Conservation (phyloP, 2,329 filamentous ascomycete genomes). For the Dichotomopilus funicola region DNA sequence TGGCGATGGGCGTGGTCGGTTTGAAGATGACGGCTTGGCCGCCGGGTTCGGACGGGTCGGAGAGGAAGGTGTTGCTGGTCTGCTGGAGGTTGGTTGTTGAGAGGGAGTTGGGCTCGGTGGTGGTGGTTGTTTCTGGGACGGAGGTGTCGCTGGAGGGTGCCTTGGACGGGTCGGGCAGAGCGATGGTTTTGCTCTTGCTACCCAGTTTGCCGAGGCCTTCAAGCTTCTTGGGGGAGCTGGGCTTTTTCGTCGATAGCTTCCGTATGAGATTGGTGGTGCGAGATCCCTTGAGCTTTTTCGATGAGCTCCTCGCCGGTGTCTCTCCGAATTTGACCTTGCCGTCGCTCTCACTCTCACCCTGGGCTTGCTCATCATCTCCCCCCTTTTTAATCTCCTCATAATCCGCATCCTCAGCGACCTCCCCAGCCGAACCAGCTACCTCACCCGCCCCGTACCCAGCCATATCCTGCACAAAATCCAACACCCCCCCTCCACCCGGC, state of each 20-base stretch:
- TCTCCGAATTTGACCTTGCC: constrained; percentile 19
- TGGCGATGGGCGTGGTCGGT: constrained; percentile 58
- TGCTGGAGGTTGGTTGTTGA: constrained; percentile 14
- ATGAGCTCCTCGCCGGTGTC: constrained; percentile 21
- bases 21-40: constrained; percentile 73
- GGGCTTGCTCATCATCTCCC: background rate
- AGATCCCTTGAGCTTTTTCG: constrained; percentile 18
- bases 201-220: constrained; percentile 12
- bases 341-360: constrained; percentile 4
- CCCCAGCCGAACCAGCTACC: constrained; percentile 15
- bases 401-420: constrained; percentile 30
- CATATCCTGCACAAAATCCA: constrained; percentile 50
- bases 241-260: constrained; percentile 21
- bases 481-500: constrained; percentile 42
- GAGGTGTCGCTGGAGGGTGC: constrained; percentile 8
- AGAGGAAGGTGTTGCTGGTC: constrained; percentile 13
- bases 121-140: background rate
- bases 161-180: constrained; percentile 17
- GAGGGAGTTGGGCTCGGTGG: constrained; percentile 10
- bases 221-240: constrained; percentile 16
- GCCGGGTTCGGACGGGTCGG: constrained; percentile 44
- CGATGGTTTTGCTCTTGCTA: constrained; percentile 27
- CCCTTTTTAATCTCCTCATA: constrained; percentile 27
- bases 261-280: constrained; percentile 16
- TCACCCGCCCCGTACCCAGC: constrained; percentile 33